phyloP scores from a whole-genome alignment of 768 basidiomycete species.

The Tylopilus balloui region DNA sequence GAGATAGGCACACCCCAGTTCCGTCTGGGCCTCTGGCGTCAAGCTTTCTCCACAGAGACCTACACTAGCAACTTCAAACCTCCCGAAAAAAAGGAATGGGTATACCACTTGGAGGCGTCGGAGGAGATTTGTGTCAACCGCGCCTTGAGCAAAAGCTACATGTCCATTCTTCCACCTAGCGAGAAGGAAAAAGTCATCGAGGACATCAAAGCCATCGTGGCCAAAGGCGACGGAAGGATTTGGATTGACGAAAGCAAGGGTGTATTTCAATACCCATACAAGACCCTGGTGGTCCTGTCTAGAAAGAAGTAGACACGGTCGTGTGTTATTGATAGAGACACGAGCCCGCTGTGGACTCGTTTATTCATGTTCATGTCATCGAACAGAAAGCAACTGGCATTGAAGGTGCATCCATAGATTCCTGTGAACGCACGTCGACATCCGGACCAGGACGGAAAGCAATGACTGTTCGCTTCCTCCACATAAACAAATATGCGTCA shows the following conservation, averaged over 20 bases:
- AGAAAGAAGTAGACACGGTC: constrained; percentile 36
- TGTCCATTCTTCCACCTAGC: constrained; percentile 56
- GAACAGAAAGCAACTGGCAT: background rate
- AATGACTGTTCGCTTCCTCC: background rate
- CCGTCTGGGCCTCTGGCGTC: constrained; percentile 70
- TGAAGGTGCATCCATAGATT: background rate
- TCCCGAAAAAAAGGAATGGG: constrained; percentile 54
- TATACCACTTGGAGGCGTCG: constrained; percentile 48
- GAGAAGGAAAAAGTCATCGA: constrained; percentile 50
- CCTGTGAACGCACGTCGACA: background rate
- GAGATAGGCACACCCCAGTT: constrained; percentile 81
- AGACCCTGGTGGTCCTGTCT: constrained; percentile 54
- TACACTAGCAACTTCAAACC: constrained; percentile 59
- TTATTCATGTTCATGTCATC: background rate
- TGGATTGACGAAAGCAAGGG: constrained; percentile 78
- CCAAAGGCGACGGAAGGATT: constrained; percentile 53
- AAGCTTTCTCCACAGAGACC: constrained; percentile 56
- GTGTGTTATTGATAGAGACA: background rate
- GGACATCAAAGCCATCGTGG: constrained; percentile 52
- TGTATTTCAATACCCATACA: constrained; percentile 78
- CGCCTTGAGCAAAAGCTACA: constrained; percentile 81
- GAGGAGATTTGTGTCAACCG: constrained; percentile 58
- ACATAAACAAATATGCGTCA: constrained; percentile 30
- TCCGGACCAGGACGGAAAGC: background rate
- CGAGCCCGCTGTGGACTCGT: background rate